A percentile compares a stretch with the other conserved stretches of the same genome.
These are phyloP conservation scores for Wallacemonas sp. DNA, from an alignment of 208 protist species.

Conservation along the genomic window DNA sequence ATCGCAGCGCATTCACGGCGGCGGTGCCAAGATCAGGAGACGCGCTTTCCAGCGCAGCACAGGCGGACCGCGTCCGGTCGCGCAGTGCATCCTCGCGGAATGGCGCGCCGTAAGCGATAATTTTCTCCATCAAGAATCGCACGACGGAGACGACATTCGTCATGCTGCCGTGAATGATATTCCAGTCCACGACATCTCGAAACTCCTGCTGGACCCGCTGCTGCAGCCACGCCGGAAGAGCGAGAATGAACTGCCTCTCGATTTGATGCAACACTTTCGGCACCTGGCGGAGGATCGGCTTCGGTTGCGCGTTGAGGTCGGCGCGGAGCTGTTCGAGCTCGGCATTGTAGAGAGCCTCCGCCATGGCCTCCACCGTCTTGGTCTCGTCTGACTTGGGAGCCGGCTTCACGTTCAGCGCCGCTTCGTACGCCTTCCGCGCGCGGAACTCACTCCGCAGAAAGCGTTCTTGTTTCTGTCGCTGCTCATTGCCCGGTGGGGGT, in stretches of 20 bases:
- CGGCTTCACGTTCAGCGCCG: constrained; percentile 38
- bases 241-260: constrained; percentile 57
- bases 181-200: constrained; percentile 78
- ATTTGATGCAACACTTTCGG: constrained; percentile 50
- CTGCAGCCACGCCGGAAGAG: constrained; percentile 62
- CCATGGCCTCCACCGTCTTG: constrained; percentile 18
- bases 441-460: constrained; percentile 57
- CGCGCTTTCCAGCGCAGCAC: constrained; percentile 38
- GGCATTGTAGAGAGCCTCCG: constrained; percentile 36
- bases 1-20: constrained; percentile 60
- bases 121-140: constrained; percentile 63
- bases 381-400: constrained; percentile 17
- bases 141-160: constrained; percentile 53
- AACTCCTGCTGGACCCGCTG: constrained; percentile 63
- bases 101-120: constrained; percentile 60
- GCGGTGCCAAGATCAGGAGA: constrained; percentile 56
- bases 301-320: constrained; percentile 48
- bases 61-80: constrained; percentile 27
- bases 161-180: constrained; percentile 41
- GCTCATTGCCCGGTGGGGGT: constrained; percentile 30
- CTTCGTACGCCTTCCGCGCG: constrained; percentile 72
- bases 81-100: constrained; percentile 47
- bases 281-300: constrained; percentile 37
- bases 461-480: constrained; percentile 43
- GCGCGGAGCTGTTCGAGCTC: constrained; percentile 40